Evolutionary conservation across 2,329 filamentous ascomycete genomes (phyloP).

Genomic region (Cryoendolithus antarcticus): DNA sequence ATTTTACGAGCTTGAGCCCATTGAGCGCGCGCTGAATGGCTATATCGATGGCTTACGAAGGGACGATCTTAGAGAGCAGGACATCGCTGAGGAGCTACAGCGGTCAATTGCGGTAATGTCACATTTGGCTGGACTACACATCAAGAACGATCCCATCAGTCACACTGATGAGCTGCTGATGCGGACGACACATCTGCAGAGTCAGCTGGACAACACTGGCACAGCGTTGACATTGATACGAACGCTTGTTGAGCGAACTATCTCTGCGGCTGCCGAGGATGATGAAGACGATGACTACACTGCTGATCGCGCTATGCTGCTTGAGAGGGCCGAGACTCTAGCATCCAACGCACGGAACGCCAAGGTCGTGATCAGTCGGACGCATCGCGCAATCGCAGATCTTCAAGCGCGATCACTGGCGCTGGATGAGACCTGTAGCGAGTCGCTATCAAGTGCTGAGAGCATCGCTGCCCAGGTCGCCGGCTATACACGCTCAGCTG

Average conservation of each 20-base stretch:
- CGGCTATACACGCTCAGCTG: conserved; percentile 53
- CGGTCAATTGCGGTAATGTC: conserved; percentile 71
- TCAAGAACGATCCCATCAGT: conserved; percentile 52
- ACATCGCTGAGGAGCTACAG: conserved; percentile 69
- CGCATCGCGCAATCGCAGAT: conserved; percentile 64
- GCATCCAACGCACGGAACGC: conserved; percentile 66
- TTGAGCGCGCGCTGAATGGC: conserved; percentile 75
- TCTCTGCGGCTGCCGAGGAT: conserved; percentile 38
- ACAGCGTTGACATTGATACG: conserved; percentile 52
- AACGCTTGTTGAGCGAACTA: conserved; percentile 47
- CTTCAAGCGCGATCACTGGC: conserved; percentile 64
- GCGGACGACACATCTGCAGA: conserved; percentile 63
- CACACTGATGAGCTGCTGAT: conserved; percentile 72
- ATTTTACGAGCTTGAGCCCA: conserved; percentile 76
- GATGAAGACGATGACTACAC: conserved; percentile 38
- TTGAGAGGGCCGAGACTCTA: conserved; percentile 45
- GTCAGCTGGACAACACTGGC: conserved; percentile 67
- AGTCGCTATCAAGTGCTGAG: conserved; percentile 60
- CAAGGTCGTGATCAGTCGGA: conserved; percentile 73
- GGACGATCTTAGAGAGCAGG: conserved; percentile 75
- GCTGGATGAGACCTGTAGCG: conserved; percentile 53
- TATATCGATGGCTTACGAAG: conserved; percentile 77
- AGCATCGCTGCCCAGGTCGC: conserved; percentile 52
- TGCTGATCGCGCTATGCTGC: too few species aligned
- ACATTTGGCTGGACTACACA: conserved; percentile 74